phyloP scores from a whole-genome alignment of 805 yeast genomes.

The Kuraishia cidri region DNA sequence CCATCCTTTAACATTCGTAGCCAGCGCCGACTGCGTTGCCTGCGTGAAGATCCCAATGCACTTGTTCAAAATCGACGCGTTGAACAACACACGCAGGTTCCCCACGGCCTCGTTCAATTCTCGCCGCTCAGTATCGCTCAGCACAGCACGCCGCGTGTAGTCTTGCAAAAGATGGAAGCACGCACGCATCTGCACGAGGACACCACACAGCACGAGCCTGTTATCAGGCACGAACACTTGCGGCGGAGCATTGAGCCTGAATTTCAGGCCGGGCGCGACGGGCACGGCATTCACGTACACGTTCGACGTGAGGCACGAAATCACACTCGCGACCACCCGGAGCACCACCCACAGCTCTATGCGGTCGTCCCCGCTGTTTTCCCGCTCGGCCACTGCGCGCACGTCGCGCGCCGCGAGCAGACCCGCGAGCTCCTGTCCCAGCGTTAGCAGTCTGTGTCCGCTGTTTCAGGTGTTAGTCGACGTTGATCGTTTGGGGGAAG shows the following conservation, averaged over 20 bases:
- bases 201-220: conserved; percentile 2
- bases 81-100: conserved; percentile 14
- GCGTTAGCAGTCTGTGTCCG: background rate
- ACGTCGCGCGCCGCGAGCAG: too few species aligned
- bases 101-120: background rate
- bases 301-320: too few species aligned
- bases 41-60: conserved; percentile 15
- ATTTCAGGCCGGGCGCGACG: too few species aligned
- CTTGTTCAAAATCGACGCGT: conserved; percentile 18
- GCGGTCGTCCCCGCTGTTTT: too few species aligned
- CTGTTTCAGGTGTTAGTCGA: background rate
- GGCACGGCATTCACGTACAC: too few species aligned
- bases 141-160: background rate
- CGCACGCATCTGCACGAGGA: conserved; percentile 2
- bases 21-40: conserved; percentile 4
- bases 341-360: too few species aligned
- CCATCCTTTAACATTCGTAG: background rate
- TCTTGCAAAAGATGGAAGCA: background rate
- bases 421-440: background rate
- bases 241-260: too few species aligned
- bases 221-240: conserved; percentile 3
- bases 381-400: too few species aligned
- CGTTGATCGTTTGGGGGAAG: too few species aligned
- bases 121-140: background rate
- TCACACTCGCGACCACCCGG: too few species aligned